Percentiles rank a stretch among this genome's conserved stretches.
These are phyloP conservation scores for Citrus hindsii DNA, from an alignment of 345 rosid species.

Conservation along the genomic window DNA sequence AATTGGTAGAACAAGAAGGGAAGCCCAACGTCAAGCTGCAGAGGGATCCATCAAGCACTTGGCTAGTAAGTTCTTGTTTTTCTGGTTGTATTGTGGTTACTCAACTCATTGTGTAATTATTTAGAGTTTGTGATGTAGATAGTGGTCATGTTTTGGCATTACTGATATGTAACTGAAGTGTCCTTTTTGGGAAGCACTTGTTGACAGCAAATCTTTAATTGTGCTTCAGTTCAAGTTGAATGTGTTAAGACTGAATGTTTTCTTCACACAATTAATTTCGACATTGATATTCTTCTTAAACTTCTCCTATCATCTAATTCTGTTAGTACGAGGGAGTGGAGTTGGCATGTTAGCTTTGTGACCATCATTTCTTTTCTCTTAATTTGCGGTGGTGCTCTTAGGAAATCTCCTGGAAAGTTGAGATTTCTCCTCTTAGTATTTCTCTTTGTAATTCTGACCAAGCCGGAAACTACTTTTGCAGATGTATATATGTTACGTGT, in stretches of 20 bases:
- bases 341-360: neutral
- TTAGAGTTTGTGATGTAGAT: neutral
- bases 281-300: neutral
- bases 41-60: conserved; percentile 67
- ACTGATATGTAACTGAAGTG: neutral
- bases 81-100: neutral
- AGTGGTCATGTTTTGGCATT: neutral
- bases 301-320: neutral
- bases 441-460: conserved; percentile 12
- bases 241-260: neutral
- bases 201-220: neutral
- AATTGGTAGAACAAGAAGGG: conserved; percentile 79
- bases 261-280: neutral
- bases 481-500: conserved; percentile 52
- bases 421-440: neutral
- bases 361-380: neutral
- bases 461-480: conserved; percentile 30
- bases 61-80: conserved; percentile 53
- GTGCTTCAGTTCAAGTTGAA: neutral
- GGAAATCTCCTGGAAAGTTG: neutral
- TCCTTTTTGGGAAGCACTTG: neutral
- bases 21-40: conserved; percentile 78
- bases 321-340: neutral
- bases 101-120: neutral
- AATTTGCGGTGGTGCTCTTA: neutral